Conservation (phyloP, 1,139 yeast species). For the Scheffersomyces segobiensis region DNA sequence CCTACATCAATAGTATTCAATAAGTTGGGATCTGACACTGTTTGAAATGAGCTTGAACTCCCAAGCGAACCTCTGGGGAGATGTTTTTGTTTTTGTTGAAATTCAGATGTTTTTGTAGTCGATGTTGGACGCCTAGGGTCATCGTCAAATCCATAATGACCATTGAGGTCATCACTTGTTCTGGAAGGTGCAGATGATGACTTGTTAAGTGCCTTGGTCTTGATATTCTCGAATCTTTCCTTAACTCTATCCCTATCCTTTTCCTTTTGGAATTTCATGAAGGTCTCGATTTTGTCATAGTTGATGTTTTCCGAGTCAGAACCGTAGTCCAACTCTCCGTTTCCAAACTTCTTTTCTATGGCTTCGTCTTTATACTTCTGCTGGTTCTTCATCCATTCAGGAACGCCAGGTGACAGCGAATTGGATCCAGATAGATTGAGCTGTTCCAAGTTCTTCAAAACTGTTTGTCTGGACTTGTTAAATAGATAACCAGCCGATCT, state of each 20-base stretch:
- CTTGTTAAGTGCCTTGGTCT: conserved; percentile 19
- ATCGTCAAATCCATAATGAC: not conserved
- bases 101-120: not conserved
- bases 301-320: conserved; percentile 47
- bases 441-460: conserved; percentile 65
- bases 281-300: conserved; percentile 38
- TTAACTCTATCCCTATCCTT: conserved; percentile 38
- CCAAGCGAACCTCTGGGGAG: not conserved
- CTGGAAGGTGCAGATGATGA: not conserved
- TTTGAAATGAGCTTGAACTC: not conserved
- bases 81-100: not conserved
- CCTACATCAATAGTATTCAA: not conserved
- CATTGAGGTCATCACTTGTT: not conserved
- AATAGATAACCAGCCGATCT: conserved; percentile 63
- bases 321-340: conserved; percentile 41
- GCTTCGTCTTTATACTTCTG: conserved; percentile 48
- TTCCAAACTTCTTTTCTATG: conserved; percentile 29
- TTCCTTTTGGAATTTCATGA: conserved; percentile 40
- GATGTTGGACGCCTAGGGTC: not conserved
- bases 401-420: conserved; percentile 36
- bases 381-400: conserved; percentile 79
- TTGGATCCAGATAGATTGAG: conserved; percentile 38
- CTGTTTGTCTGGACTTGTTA: conserved; percentile 59
- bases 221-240: conserved; percentile 24
- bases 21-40: not conserved